Evolutionary conservation across 83 land plant species (phyloP).

Genomic region (Picea engelmannii): DNA sequence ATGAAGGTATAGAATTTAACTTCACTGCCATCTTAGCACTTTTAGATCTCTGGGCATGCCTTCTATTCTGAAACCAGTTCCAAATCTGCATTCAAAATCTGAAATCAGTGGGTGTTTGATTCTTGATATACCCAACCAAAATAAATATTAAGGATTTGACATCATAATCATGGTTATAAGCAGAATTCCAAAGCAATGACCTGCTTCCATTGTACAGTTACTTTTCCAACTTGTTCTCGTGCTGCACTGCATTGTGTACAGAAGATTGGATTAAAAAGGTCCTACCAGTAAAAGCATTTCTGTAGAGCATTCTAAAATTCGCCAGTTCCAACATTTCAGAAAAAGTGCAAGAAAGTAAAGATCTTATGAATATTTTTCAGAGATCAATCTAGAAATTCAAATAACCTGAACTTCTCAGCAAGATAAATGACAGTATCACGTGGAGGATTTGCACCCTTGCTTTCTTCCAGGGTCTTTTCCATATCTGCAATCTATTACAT

Average conservation of each 20-base stretch:
- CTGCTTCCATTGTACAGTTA: conserved; percentile 17
- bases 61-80: conserved; percentile 21
- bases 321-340: neutral
- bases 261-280: neutral
- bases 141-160: no score
- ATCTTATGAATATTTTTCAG: neutral
- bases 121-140: neutral
- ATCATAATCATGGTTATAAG: neutral
- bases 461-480: conserved; percentile 18
- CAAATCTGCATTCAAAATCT: conserved; percentile 13
- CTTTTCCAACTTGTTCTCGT: conserved; percentile 4
- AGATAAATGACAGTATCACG: neutral
- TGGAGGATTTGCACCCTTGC: conserved; percentile 13
- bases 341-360: neutral
- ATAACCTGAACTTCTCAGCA: conserved; percentile 20
- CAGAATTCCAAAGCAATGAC: neutral
- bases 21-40: conserved; percentile 1
- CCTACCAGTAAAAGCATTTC: neutral
- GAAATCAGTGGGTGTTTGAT: neutral
- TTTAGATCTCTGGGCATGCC: conserved; percentile 19
- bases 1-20: neutral
- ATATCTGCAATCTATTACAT: conserved; percentile 10
- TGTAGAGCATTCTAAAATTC: neutral
- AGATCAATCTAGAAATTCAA: neutral
- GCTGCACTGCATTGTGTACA: neutral